Conservation (phyloP, 2,329 filamentous ascomycete genomes). For the Alternaria arborescens region DNA sequence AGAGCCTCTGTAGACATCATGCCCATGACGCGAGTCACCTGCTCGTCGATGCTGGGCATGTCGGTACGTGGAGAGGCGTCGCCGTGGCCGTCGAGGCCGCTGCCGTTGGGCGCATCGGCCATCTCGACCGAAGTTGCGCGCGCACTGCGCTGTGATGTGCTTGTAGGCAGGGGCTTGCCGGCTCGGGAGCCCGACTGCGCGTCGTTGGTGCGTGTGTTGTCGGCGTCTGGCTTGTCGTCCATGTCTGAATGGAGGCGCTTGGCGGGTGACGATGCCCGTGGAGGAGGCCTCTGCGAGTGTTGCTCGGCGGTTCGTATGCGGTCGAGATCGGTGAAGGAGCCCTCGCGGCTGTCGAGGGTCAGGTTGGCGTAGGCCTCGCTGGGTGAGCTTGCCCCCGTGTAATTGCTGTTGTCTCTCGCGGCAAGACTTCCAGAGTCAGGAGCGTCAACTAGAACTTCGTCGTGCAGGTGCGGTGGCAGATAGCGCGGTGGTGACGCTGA, state of each 20-base stretch:
- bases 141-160: constrained; percentile 35
- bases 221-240: constrained; percentile 51
- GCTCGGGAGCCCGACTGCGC: constrained; percentile 36
- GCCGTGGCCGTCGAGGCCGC: constrained; percentile 40
- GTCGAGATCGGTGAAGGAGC: constrained; percentile 38
- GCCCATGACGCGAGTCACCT: constrained; percentile 76
- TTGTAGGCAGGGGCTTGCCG: constrained; percentile 32
- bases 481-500: constrained; percentile 56
- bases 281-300: constrained; percentile 31
- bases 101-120: constrained; percentile 45
- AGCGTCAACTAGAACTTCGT: constrained; percentile 56
- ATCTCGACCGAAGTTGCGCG: constrained; percentile 57
- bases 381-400: constrained; percentile 56
- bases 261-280: constrained; percentile 62
- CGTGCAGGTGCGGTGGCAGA: constrained; percentile 65
- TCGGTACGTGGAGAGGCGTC: constrained; percentile 26
- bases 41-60: constrained; percentile 63
- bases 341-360: constrained; percentile 57
- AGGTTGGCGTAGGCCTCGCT: constrained; percentile 63
- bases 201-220: constrained; percentile 23
- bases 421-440: constrained; percentile 32
- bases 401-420: constrained; percentile 46
- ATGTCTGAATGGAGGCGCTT: constrained; percentile 65
- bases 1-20: constrained; percentile 65
- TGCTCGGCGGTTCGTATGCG: constrained; percentile 31